A percentile compares a stretch with the other conserved stretches of the same genome.
Evolutionary conservation across 2,329 filamentous ascomycete species (phyloP).

Genomic region (Ophiosphaerella herpotricha): DNA sequence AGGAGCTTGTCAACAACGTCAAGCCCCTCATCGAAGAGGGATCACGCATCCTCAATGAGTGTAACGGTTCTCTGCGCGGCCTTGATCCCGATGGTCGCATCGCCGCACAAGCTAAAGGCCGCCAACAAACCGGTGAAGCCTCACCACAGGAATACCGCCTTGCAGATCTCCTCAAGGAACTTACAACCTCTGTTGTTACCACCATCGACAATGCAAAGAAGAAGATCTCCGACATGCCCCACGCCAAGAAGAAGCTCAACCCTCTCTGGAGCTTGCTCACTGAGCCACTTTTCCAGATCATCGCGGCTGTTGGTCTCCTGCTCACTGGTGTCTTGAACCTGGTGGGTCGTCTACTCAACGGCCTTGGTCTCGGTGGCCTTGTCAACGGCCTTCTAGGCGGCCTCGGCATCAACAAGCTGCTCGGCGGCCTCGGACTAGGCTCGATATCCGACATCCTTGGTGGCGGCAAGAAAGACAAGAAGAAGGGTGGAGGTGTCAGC

Average conservation of each 20-base stretch:
- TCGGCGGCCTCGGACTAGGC: constrained; percentile 71
- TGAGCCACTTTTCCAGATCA: constrained; percentile 89
- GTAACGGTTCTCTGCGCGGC: constrained; percentile 83
- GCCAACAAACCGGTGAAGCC: constrained; percentile 73
- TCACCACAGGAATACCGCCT: constrained; percentile 83
- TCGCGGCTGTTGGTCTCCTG: constrained; percentile 83
- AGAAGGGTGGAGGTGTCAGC: constrained; percentile 44
- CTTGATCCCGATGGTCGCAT: constrained; percentile 89
- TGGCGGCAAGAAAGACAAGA: constrained; percentile 61
- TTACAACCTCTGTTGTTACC: constrained; percentile 78
- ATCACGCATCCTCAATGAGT: constrained; percentile 78
- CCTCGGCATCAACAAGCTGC: constrained; percentile 74
- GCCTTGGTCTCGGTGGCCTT: constrained; percentile 79
- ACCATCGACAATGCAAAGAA: constrained; percentile 88
- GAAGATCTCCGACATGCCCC: constrained; percentile 87
- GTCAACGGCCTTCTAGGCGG: constrained; percentile 79
- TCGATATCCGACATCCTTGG: constrained; percentile 56
- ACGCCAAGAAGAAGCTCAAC: constrained; percentile 93
- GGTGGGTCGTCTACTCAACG: constrained; percentile 78
- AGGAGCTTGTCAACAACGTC: constrained; percentile 83
- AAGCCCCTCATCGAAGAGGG: constrained; percentile 89
- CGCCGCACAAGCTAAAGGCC: constrained; percentile 81
- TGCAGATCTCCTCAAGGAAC: constrained; percentile 82
- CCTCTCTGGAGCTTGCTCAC: constrained; percentile 82
- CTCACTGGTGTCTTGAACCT: constrained; percentile 82